Evolutionary conservation across 768 basidiomycete genomes (phyloP).

Genomic region (Termitomyces sp.): DNA sequence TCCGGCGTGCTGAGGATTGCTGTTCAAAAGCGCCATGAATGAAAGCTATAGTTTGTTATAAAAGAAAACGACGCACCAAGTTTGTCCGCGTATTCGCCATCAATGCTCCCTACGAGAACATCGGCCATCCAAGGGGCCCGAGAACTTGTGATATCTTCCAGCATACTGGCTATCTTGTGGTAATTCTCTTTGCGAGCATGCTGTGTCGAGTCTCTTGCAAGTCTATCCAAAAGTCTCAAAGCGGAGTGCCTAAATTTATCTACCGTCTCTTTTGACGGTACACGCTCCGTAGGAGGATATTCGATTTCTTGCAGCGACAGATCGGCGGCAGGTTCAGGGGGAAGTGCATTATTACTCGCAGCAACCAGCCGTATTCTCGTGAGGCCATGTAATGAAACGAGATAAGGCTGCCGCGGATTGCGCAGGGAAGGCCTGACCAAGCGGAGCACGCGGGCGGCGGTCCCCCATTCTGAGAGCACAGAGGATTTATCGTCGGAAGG

Average conservation of each 20-base stretch:
- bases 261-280: conserved; percentile 49
- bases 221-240: conserved; percentile 58
- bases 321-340: conserved; percentile 20
- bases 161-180: conserved; percentile 61
- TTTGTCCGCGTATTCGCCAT: conserved; percentile 65
- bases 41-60: not conserved
- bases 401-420: conserved; percentile 53
- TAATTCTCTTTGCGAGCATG: conserved; percentile 60
- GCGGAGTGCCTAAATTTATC: conserved; percentile 69
- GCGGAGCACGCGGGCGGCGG: conserved; percentile 66
- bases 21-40: conserved; percentile 16
- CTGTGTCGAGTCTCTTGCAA: conserved; percentile 44
- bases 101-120: conserved; percentile 60
- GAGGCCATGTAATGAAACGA: conserved; percentile 69
- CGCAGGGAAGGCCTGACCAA: conserved; percentile 58
- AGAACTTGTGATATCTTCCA: conserved; percentile 64
- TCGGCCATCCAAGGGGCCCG: conserved; percentile 74
- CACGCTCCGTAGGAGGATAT: conserved; percentile 39
- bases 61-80: conserved; percentile 43
- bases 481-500: conserved; percentile 13
- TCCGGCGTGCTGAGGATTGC: conserved; percentile 59
- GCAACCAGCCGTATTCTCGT: conserved; percentile 54
- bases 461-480: conserved; percentile 52
- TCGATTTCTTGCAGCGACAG: conserved; percentile 39
- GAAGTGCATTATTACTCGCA: conserved; percentile 23